Evolutionary conservation across 108 stramenopile species (phyloP), one percentile per base, ranked within the genome.

Genomic region (Stephanodiscus triporus): DNA sequence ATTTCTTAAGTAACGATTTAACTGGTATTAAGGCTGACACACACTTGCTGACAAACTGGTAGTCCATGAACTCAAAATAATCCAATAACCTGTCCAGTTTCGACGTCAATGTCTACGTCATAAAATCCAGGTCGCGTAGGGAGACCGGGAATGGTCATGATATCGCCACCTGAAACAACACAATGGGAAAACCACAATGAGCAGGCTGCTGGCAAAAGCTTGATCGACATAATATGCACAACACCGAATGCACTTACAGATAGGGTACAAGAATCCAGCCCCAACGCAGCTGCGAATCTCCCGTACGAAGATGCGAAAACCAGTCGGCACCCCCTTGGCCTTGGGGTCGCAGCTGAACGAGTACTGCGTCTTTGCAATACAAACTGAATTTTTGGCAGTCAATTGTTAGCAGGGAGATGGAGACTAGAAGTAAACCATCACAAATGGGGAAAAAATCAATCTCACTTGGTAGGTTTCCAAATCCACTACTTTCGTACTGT

Each of bases 281-380:
- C 99, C 99, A 30, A 94, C 97, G 55, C 96, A 96, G 55, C 91
- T 93, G 20, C 98, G 92, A 64, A 98, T 92, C 58, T 99, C 99
- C 45, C 99, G 87, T 17, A 99, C 98, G 55, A 85, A 83, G 40
- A 98, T 93, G 17, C 89, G 85, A 56, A 93, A 92, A 16, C 88
- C 93, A 10, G 88, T 95, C 11, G 98, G 98, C 2, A 93, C 94
- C 23, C 97, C 99, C 73, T 98, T 98, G 36, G 88, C 88, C 26
- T 84, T 29, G 8, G 99, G 78, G 73, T 99, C 97, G 54, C 95
- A 95, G 61, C 94, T 95, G 80, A 99, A 95, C 9, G 92, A 94
- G 83, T 98, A 98, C 72, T 99, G 99, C 9, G 99, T 99, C 81
- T 99, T 99, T 37, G 99, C 99, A 56, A 99, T 94, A 73, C 99